Percentiles rank a stretch among this genome's conserved stretches.
phyloP scores from a whole-genome alignment of 2,329 filamentous ascomycete genomes.

The Lasiodiplodia sp. region DNA sequence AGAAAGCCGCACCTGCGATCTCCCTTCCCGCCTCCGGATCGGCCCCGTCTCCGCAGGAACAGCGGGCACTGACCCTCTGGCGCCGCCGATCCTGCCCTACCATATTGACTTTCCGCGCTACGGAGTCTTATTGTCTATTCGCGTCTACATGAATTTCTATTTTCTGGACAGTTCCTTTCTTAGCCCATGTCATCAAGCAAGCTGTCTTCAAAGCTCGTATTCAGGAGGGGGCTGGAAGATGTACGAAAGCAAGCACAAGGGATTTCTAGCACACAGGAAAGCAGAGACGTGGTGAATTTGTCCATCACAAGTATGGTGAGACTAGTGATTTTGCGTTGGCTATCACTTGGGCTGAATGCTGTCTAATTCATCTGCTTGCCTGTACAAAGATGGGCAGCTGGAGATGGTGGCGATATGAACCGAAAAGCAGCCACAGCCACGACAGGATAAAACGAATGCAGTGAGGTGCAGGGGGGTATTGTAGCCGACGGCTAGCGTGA shows the following conservation, averaged over 20 bases:
- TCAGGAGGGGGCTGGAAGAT: too few relatives aligned
- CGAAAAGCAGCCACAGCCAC: too few relatives aligned
- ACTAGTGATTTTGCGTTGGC: not conserved
- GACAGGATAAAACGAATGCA: too few relatives aligned
- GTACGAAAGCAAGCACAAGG: not conserved
- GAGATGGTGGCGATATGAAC: not conserved
- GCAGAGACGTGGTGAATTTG: not conserved
- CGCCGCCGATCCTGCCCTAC: not conserved
- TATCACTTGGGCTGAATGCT: not conserved
- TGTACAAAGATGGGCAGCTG: not conserved
- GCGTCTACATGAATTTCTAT: not conserved
- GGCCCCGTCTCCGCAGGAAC: constrained; percentile 22
- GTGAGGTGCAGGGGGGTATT: too few relatives aligned
- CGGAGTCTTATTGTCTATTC: not conserved
- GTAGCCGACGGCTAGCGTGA: too few relatives aligned
- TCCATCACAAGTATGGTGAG: not conserved
- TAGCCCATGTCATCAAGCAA: not conserved
- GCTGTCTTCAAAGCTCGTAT: not conserved
- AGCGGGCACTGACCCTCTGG: constrained; percentile 11
- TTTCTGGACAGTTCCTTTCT: not conserved
- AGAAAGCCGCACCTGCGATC: constrained; percentile 8
- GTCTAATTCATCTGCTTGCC: not conserved
- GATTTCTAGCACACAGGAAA: not conserved
- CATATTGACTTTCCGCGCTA: not conserved
- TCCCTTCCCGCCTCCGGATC: constrained; percentile 24